These are phyloP conservation scores for Novymonas esmeraldas DNA, from an alignment of 208 protist species.

Conservation along the genomic window DNA sequence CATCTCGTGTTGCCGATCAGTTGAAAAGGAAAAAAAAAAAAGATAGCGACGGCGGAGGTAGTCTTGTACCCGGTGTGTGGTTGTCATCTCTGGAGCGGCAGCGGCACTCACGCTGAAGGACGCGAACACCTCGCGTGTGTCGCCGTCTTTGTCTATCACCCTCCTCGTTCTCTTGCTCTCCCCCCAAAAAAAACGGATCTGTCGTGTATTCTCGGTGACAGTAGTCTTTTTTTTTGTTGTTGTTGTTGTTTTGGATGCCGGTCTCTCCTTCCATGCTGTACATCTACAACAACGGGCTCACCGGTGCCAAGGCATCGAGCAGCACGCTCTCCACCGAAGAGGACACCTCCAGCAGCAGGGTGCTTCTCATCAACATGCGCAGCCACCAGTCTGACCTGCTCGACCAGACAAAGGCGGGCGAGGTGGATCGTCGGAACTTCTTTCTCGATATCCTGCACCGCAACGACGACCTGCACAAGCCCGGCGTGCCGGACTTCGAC, in stretches of 20 bases:
- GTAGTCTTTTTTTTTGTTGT: not conserved
- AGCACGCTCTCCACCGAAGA: slow-evolving; percentile 33
- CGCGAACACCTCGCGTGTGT: no score
- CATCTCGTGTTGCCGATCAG: no score
- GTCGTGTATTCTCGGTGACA: not conserved
- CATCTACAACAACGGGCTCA: slow-evolving; percentile 15
- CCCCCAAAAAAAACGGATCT: not conserved
- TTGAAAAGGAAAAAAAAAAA: no score
- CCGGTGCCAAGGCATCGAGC: not conserved
- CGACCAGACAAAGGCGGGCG: slow-evolving; percentile 12
- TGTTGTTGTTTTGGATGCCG: not conserved
- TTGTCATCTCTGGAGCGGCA: no score
- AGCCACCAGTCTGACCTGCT: slow-evolving; percentile 47
- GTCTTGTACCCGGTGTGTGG: no score
- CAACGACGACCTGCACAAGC: slow-evolving; percentile 68
- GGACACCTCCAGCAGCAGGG: slow-evolving; percentile 26
- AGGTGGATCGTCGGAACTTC: slow-evolving; percentile 27
- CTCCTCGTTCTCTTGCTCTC: not conserved
- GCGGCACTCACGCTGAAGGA: no score
- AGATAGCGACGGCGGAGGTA: no score
- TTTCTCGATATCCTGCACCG: slow-evolving; percentile 52
- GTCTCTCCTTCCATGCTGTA: slow-evolving; percentile 22
- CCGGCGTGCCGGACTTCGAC: slow-evolving; percentile 59
- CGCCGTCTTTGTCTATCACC: not conserved
- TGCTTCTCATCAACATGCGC: slow-evolving; percentile 78